phyloP scores from a whole-genome alignment of 2,329 filamentous ascomycete species.

The Colletotrichum sublineola region DNA sequence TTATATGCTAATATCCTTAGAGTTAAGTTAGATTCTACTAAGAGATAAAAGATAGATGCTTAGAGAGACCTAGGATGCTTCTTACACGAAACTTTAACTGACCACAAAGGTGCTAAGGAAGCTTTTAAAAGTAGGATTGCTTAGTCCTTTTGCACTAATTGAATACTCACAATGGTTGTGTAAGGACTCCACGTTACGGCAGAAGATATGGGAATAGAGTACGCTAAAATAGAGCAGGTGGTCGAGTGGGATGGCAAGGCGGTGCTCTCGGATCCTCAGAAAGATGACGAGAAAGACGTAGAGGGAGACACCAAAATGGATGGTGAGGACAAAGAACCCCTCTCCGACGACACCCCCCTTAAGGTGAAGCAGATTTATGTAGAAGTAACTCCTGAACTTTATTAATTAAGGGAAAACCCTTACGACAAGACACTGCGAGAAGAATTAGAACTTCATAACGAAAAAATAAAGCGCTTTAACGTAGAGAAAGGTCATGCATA shows the following conservation, averaged over 20 bases:
- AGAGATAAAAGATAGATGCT: neutral
- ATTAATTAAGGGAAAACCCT: neutral
- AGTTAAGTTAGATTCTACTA: neutral
- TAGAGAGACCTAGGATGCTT: conserved; percentile 17
- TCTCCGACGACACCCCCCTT: too few relatives aligned
- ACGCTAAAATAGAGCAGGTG: conserved; percentile 44
- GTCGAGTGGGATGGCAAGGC: neutral
- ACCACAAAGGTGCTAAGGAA: neutral
- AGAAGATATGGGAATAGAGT: too few relatives aligned
- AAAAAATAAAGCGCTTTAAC: too few relatives aligned
- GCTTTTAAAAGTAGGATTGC: conserved; percentile 16
- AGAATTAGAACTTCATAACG: too few relatives aligned
- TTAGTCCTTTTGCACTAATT: neutral
- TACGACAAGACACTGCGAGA: too few relatives aligned
- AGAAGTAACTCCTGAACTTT: too few relatives aligned
- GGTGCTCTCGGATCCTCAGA: neutral
- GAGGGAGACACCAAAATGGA: too few relatives aligned
- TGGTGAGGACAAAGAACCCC: too few relatives aligned
- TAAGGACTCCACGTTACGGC: neutral
- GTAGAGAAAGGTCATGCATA: too few relatives aligned
- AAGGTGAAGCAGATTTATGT: too few relatives aligned
- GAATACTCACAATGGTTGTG: neutral
- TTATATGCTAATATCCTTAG: conserved; percentile 14
- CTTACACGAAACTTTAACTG: neutral
- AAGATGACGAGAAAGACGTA: neutral